Evolutionary conservation across 805 yeast species (phyloP).

Genomic region (Metschnikowia sp.): DNA sequence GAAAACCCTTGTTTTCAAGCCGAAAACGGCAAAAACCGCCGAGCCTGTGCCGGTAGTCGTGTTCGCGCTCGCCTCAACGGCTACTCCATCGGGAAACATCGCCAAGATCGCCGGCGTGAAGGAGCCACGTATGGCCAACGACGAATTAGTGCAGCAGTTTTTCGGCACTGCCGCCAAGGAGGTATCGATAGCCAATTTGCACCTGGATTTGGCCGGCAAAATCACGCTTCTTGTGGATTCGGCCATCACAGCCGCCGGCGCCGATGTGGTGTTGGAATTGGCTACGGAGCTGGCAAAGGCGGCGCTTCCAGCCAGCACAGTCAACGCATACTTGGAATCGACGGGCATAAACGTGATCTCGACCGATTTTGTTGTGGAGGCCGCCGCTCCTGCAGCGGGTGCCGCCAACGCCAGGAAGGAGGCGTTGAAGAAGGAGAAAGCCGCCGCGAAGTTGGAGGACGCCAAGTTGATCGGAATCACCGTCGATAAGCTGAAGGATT

Average conservation of each 20-base stretch:
- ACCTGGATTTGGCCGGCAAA: slow-evolving; percentile 41
- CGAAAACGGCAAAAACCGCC: slow-evolving; percentile 82
- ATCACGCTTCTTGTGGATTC: slow-evolving; percentile 59
- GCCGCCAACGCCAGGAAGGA: slow-evolving; percentile 25
- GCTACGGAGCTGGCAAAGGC: slow-evolving; percentile 53
- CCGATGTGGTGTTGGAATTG: slow-evolving; percentile 40
- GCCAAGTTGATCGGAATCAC: slow-evolving; percentile 95
- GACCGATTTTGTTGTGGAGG: slow-evolving; percentile 53
- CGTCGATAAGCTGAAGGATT: slow-evolving; percentile 86
- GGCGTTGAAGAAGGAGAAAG: slow-evolving; percentile 35
- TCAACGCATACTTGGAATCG: slow-evolving; percentile 45
- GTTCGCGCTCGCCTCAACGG: slow-evolving; percentile 67
- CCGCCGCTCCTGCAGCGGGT: slow-evolving; percentile 29
- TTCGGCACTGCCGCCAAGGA: slow-evolving; percentile 58
- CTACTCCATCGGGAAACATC: slow-evolving; percentile 62
- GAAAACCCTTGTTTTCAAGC: slow-evolving; percentile 83
- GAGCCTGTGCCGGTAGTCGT: slow-evolving; percentile 77
- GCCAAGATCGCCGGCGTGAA: slow-evolving; percentile 69
- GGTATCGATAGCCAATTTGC: slow-evolving; percentile 55
- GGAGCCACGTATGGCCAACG: slow-evolving; percentile 86
- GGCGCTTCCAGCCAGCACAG: slow-evolving; percentile 43
- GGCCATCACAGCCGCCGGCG: slow-evolving; percentile 41
- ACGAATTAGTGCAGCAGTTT: slow-evolving; percentile 67
- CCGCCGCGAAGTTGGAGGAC: slow-evolving; percentile 63
- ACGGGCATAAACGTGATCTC: slow-evolving; percentile 48